Conservation (phyloP, 305 asterid species). For the Solanum chacoense region DNA sequence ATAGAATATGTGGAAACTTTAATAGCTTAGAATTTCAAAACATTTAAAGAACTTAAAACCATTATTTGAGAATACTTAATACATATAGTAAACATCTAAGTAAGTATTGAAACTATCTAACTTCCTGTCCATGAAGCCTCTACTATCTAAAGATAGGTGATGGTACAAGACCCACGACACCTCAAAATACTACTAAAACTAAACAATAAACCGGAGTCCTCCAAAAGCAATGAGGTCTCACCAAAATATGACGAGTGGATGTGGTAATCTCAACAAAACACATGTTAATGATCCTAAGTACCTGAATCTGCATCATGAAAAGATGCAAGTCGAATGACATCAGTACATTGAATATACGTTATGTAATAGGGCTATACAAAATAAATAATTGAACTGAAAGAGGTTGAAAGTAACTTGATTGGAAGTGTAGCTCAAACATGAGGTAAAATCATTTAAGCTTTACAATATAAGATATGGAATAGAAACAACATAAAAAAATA, state of each 20-base stretch:
- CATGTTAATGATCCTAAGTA: background rate
- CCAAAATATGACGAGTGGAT: background rate
- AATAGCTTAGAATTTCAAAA: background rate
- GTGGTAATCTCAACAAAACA: background rate
- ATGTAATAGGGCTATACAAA: background rate
- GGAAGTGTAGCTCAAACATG: background rate
- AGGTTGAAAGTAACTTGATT: background rate
- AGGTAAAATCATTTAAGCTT: background rate
- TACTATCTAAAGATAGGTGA: too few species aligned
- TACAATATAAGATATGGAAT: background rate
- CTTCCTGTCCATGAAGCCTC: background rate
- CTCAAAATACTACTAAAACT: background rate
- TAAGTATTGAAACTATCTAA: background rate
- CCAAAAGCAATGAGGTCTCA: background rate
- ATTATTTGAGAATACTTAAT: too few species aligned
- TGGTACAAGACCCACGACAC: background rate
- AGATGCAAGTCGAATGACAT: too few species aligned
- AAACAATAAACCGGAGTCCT: background rate
- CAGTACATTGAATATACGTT: too few species aligned
- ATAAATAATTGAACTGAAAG: background rate
- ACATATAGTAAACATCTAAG: too few species aligned
- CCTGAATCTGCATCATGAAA: background rate
- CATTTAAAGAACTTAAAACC: background rate
- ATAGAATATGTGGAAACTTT: background rate
- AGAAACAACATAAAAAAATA: too few species aligned